Base-by-base conservation (phyloP, 768 basidiomycete species). In the Lactifluus pinguis region DNA sequence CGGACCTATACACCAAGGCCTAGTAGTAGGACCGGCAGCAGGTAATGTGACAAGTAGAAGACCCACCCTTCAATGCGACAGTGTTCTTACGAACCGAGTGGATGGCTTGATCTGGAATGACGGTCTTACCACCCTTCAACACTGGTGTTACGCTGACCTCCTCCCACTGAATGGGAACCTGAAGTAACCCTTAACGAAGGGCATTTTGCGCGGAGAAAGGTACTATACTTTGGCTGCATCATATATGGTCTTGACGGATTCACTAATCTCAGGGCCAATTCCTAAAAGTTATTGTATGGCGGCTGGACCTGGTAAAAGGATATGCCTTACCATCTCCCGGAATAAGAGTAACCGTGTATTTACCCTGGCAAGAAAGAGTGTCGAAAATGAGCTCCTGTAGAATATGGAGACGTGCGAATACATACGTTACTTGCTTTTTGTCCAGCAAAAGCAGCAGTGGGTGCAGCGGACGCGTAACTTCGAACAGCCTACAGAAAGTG, bases 131-230 rank as follows among this genome's bases (percentile, higher is more conserved):
- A 61, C 86, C 87, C 74, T 93, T 92, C 60, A 98, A 77, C 56
- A 95, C 83, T 13, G 97, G 97, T 7, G 92, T 88, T 51, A 99
- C 97, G 71, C 87, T 90, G 73, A 98, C 95, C 76, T 98, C 97
- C 74, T 99, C 97, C 97, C 97, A 99, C 76, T 92, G 82, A 69
- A 99, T 97, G 49, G 97, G 97, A 29, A 97, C 95, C 93, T 95
- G 61, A 38, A 38, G 17, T 2, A 13, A 13, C 17, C 42, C 25
- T 63, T 6, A 67, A 50, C 45, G 36, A 53, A n/a, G 34, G 13
- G 50, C 25, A n/a, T 15, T 52, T 32, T 15, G 50, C 25, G 25
- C 19, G 21, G 45, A 47, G 29, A 53, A n/a, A 15, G 34, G 30
- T 44, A 68, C 38, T 75, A 54, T 69, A 92, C 93, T 56, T 88